A percentile compares a stretch with the other conserved stretches of the same genome.
phyloP scores from a whole-genome alignment of 306 rosid species.

The Lathyrus tuberosus region DNA sequence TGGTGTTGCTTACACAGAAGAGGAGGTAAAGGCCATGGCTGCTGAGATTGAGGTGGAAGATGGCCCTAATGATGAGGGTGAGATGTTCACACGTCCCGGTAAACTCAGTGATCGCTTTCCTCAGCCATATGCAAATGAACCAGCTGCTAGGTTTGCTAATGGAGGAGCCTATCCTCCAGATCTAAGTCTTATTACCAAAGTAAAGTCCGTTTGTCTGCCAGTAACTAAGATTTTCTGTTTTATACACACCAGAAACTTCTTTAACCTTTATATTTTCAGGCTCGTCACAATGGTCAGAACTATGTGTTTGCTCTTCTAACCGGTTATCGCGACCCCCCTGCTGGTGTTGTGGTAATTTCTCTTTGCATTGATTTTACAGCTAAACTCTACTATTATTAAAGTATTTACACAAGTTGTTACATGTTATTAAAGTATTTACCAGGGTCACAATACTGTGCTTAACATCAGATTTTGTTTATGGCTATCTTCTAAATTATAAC shows the following conservation, averaged over 20 bases:
- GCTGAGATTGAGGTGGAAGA: conserved; percentile 98
- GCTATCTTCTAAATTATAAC: conserved; percentile 39
- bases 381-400: not conserved
- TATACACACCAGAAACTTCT: conserved; percentile 21
- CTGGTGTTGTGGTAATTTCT: conserved; percentile 79
- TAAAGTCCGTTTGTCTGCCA: conserved; percentile 48
- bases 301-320: conserved; percentile 89
- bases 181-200: conserved; percentile 93
- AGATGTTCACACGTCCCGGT: conserved; percentile 98
- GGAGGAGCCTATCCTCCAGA: conserved; percentile 99
- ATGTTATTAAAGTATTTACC: not conserved
- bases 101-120: conserved; percentile 98
- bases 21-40: conserved; percentile 94
- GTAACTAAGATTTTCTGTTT: conserved; percentile 7
- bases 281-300: conserved; percentile 97
- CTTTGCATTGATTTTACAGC: not conserved
- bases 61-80: conserved; percentile 99
- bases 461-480: conserved; percentile 9
- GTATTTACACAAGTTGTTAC: not conserved
- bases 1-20: conserved; percentile 96
- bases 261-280: conserved; percentile 58
- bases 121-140: conserved; percentile 82
- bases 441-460: not conserved
- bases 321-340: conserved; percentile 93
- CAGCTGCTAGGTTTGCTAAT: conserved; percentile 98